phyloP scores from a whole-genome alignment of 176 grass and related monocot species.

The Raddia distichophylla region DNA sequence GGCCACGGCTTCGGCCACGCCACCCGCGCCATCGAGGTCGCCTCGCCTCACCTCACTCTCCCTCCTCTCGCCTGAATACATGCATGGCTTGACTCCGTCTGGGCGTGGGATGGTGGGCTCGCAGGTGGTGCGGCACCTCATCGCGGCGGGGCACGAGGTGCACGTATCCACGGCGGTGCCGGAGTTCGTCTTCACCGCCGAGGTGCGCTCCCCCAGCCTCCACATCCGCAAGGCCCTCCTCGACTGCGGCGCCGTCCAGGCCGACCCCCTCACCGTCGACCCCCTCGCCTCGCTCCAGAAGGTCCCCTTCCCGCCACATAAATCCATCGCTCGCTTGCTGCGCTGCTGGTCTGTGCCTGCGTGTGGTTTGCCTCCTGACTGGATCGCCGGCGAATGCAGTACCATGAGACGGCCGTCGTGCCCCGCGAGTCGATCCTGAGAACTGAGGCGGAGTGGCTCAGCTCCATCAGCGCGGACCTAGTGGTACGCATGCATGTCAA shows the following conservation, averaged over 20 bases:
- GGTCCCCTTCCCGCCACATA: slow-evolving; percentile 17
- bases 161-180: slow-evolving; percentile 92
- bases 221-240: slow-evolving; percentile 83
- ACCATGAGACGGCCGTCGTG: slow-evolving; percentile 76
- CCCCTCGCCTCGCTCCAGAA: slow-evolving; percentile 81
- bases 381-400: slow-evolving; percentile 48
- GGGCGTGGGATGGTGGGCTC: not conserved
- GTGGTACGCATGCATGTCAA: slow-evolving; percentile 43
- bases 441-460: slow-evolving; percentile 75
- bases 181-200: slow-evolving; percentile 91
- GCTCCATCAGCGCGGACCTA: slow-evolving; percentile 71
- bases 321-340: not conserved
- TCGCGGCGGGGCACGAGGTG: slow-evolving; percentile 82
- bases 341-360: not conserved
- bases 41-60: not conserved
- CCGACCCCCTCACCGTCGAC: slow-evolving; percentile 91
- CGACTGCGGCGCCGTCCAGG: slow-evolving; percentile 94
- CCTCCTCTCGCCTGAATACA: too few species aligned
- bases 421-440: slow-evolving; percentile 72
- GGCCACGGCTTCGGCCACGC: slow-evolving; percentile 98
- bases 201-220: slow-evolving; percentile 76
- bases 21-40: slow-evolving; percentile 84
- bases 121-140: slow-evolving; percentile 82
- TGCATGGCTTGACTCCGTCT: not conserved
- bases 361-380: not conserved